These are phyloP conservation scores for Tetrahymena elliotti DNA, from an alignment of 73 alveolate genomes.

Conservation along the genomic window DNA sequence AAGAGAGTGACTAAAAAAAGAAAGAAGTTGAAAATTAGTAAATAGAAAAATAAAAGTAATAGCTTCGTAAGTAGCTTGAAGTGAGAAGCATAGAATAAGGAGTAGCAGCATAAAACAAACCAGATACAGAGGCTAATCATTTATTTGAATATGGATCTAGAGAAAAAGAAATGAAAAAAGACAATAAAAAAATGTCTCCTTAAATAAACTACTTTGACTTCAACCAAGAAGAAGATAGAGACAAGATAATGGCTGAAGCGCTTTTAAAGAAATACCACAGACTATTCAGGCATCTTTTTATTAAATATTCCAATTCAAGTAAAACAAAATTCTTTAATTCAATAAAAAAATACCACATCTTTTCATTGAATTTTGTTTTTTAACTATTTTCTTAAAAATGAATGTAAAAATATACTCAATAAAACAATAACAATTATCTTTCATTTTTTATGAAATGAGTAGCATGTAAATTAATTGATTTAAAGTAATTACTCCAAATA, in stretches of 20 bases:
- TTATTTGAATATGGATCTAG: conserved; percentile 44
- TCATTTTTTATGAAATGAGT: no score
- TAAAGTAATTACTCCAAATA: no score
- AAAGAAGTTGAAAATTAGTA: conserved; percentile 16
- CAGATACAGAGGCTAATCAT: conserved; percentile 35
- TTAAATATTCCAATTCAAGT: conserved; percentile 63
- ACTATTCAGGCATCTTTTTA: conserved; percentile 50
- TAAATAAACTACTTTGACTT: conserved; percentile 45
- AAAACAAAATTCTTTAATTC: conserved; percentile 17
- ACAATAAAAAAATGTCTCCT: conserved; percentile 10
- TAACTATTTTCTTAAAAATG: no score
- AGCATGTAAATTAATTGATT: no score
- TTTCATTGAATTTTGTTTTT: no score
- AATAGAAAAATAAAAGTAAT: not conserved
- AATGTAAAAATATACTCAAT: no score
- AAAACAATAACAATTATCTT: no score
- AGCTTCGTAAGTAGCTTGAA: conserved; percentile 44
- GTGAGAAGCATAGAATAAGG: conserved; percentile 49
- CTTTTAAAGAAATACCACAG: conserved; percentile 53
- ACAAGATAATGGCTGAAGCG: conserved; percentile 41
- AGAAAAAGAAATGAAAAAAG: conserved; percentile 12
- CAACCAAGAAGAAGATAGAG: conserved; percentile 66
- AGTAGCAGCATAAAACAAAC: conserved; percentile 13
- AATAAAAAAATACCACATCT: not conserved
- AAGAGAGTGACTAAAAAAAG: conserved; percentile 20